Base-by-base conservation (phyloP, 352 stramenopile genomes). In the Phytophthora pisi region DNA sequence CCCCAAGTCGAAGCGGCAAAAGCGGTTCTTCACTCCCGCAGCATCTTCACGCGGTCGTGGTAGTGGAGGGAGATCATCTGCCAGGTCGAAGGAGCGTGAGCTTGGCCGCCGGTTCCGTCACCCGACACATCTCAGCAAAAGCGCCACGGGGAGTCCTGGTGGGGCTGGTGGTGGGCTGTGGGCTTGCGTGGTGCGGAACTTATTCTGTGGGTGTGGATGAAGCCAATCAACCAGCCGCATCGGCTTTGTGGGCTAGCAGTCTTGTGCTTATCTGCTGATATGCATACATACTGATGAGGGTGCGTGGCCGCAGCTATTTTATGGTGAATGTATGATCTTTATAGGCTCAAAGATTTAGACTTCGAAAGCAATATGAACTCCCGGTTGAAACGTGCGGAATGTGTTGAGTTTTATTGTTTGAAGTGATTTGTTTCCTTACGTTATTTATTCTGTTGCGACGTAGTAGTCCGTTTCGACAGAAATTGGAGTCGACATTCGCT, bases 141-240 rank as follows among this genome's bases (percentile, higher is more conserved):
- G 45, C 15, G 46, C 59, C 15, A 58, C 62, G 4, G 58, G 61
- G 6, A 73, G 45, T n/a, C n/a, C 49, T 24, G 70, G 54, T 28
- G 34, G 16, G 31, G 61, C 50, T 31, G 38, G 51, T 49, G 53
- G 61, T 38, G 60, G 57, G 4, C 23, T 78, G 2, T 78, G 70
- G 70, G 52, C 53, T 8, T 66, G 58, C 23, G 57, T 78, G 40
- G 49, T 66, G 64, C 66, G 66, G 7, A 74, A 57, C 3, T 61
- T 78, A 56, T 66, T 74, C 49, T 78, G 70, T 36, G 66, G 70
- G 23, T 74, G 70, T 38, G 38, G 52, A 18, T 75, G 51, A 74
- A 62, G n/a, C 9, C 15, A 47, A 47, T 13, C n/a, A 3, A 30
- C 26, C 26, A 30, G 6, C 26, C 20, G 6, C n/a, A 13, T 23